These are phyloP conservation scores for Periglandula ipomoeae DNA, from an alignment of 2,329 filamentous ascomycete genomes.

Conservation along the genomic window DNA sequence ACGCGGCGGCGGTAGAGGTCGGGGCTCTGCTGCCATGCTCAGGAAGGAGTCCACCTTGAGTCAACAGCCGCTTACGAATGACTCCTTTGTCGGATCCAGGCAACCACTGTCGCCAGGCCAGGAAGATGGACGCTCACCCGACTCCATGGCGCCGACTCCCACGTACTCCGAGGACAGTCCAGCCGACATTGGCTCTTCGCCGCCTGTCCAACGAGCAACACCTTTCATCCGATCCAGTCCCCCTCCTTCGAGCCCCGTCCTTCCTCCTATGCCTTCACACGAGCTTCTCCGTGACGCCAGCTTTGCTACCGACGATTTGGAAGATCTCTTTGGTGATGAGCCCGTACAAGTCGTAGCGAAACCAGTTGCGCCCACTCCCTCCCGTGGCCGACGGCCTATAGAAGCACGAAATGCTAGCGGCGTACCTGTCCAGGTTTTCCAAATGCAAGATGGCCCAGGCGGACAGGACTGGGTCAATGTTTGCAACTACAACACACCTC, in stretches of 20 bases:
- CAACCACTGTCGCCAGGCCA: constrained; percentile 33
- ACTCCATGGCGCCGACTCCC: constrained; percentile 43
- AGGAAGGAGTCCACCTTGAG: constrained; percentile 53
- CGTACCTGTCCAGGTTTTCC: constrained; percentile 35
- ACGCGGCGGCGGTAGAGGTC: constrained; percentile 20
- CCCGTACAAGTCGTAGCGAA: constrained; percentile 31
- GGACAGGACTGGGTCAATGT: constrained; percentile 28
- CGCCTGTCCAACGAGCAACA: constrained; percentile 62
- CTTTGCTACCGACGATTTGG: constrained; percentile 72
- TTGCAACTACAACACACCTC: constrained; percentile 22
- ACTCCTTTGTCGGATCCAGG: constrained; percentile 31
- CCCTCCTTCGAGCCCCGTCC: constrained; percentile 69
- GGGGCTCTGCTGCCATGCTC: constrained; percentile 26
- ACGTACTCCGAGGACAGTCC: constrained; percentile 57
- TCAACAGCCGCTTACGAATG: constrained; percentile 38
- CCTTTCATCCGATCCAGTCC: constrained; percentile 50
- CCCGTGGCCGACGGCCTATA: constrained; percentile 12
- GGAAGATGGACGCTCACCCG: constrained; percentile 45
- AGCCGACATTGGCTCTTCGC: constrained; percentile 80
- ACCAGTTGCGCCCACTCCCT: constrained; percentile 16
- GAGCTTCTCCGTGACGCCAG: constrained; percentile 64
- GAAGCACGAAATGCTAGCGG: constrained; percentile 26
- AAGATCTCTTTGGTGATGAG: constrained; percentile 60
- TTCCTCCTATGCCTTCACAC: constrained; percentile 53
- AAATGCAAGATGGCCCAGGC: constrained; percentile 25